phyloP scores from a whole-genome alignment of 495 filamentous ascomycete species.

The Articulospora tetracladia region DNA sequence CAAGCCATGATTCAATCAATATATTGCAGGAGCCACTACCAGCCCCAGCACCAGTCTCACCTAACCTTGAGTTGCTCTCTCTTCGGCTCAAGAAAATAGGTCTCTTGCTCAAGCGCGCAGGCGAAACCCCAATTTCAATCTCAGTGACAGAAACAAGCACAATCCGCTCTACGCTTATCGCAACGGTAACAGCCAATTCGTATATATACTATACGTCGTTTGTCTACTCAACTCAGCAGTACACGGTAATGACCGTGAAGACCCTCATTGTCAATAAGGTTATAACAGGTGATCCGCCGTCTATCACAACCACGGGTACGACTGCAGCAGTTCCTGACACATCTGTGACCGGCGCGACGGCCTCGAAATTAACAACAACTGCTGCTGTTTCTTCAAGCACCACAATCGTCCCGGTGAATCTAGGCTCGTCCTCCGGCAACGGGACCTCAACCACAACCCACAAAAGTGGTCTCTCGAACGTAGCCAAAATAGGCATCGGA shows the following conservation, averaged over 20 bases:
- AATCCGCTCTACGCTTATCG: background rate
- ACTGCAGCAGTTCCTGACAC: too few species aligned
- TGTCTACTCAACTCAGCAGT: too few species aligned
- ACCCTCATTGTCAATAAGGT: too few species aligned
- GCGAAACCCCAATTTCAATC: too few species aligned
- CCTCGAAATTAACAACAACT: background rate
- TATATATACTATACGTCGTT: background rate
- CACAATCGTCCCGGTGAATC: background rate
- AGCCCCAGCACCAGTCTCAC: background rate
- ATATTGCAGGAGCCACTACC: too few species aligned
- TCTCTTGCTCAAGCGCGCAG: background rate
- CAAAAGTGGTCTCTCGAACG: background rate
- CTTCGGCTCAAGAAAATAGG: background rate
- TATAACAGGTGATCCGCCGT: background rate
- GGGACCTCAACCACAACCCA: background rate
- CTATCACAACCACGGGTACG: background rate
- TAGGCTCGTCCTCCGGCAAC: background rate
- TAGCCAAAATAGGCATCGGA: background rate
- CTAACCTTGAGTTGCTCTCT: background rate
- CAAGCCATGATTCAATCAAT: background rate
- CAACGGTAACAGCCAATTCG: background rate
- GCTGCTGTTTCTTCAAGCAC: background rate
- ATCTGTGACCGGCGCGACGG: background rate
- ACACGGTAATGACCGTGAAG: too few species aligned
- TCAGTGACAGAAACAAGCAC: too few species aligned